Evolutionary conservation across 2,329 filamentous ascomycete genomes (phyloP).

Genomic region (Chaetomium globosum): DNA sequence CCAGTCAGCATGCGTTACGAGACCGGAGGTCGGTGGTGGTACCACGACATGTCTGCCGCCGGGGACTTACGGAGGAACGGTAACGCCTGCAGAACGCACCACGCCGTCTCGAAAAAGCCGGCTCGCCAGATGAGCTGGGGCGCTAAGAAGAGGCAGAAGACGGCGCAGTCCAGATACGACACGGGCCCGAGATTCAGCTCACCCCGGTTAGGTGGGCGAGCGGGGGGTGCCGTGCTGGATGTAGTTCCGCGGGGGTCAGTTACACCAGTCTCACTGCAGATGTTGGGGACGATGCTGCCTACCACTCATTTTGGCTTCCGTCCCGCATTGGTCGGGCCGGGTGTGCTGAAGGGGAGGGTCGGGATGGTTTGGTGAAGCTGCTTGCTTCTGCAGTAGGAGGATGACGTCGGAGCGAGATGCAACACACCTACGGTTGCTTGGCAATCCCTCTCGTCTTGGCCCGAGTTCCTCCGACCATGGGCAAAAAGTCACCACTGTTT

Average conservation of each 20-base stretch:
- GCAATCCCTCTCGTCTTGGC: not conserved
- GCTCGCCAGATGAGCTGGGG: conserved; percentile 72
- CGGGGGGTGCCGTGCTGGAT: not conserved
- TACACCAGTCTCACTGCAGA: not conserved
- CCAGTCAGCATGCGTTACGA: not conserved
- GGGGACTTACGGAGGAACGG: conserved; percentile 3
- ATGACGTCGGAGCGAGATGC: not conserved
- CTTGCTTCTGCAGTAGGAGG: not conserved
- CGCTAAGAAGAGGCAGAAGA: conserved; percentile 70
- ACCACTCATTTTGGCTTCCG: not conserved
- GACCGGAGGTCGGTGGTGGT: not conserved
- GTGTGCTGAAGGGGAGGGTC: not conserved
- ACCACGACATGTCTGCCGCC: not conserved
- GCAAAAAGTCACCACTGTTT: not conserved
- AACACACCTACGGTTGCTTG: not conserved
- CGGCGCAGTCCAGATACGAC: conserved; percentile 73
- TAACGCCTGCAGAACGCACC: conserved; percentile 54
- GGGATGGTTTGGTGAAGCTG: conserved; percentile 1
- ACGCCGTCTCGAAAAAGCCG: conserved; percentile 61
- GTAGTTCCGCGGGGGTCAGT: not conserved
- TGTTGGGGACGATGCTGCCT: not conserved
- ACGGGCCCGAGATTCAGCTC: conserved; percentile 42
- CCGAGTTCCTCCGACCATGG: not conserved
- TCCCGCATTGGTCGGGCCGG: not conserved
- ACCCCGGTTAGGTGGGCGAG: not conserved